Evolutionary conservation across 306 rosid genomes (phyloP).

Genomic region (Prunus mongolica): DNA sequence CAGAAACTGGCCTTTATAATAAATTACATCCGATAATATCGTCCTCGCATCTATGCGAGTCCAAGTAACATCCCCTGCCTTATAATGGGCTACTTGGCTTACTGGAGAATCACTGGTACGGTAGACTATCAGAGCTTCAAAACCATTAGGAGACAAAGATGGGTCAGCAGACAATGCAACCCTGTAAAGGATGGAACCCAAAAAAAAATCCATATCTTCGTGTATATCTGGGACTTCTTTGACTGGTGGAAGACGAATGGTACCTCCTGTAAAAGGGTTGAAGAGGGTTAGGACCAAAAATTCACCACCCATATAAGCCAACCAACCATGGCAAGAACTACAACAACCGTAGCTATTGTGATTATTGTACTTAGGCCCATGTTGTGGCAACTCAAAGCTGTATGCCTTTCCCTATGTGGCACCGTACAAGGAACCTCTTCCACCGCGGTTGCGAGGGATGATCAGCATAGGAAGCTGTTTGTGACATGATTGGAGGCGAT

Average conservation of each 20-base stretch:
- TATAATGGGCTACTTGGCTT: too few species aligned
- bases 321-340: neutral
- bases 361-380: neutral
- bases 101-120: too few species aligned
- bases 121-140: too few species aligned
- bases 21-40: too few species aligned
- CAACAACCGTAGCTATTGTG: neutral
- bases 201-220: neutral
- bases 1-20: too few species aligned
- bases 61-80: too few species aligned
- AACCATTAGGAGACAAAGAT: neutral
- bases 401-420: neutral
- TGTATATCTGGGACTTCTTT: neutral
- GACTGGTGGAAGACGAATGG: conserved; percentile 1
- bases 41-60: too few species aligned
- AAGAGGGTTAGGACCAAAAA: neutral
- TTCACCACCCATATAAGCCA: neutral
- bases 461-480: conserved; percentile 7
- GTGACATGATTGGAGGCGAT: conserved; percentile 1
- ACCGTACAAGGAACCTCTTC: neutral
- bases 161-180: neutral
- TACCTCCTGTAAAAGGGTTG: neutral
- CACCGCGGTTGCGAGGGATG: neutral
- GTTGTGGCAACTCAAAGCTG: neutral
- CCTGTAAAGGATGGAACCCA: neutral